Conservation (phyloP, 106 monocot species). For the Apostasia shenzhenica region DNA sequence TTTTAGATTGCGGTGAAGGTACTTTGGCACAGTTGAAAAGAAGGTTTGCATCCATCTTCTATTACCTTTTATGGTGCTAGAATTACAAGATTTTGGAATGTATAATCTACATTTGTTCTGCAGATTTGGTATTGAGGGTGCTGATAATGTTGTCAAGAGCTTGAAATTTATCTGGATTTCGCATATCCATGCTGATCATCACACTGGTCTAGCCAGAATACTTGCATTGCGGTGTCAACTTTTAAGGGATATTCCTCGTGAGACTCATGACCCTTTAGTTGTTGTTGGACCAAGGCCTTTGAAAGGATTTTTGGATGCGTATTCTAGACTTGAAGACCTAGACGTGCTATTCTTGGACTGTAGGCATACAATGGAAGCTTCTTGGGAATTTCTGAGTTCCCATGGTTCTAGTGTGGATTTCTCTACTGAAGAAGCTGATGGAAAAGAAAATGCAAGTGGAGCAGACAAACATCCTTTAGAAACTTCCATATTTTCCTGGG, state of each 20-base stretch:
- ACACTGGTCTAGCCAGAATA: slow-evolving; percentile 79
- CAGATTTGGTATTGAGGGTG: slow-evolving; percentile 86
- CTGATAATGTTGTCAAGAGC: slow-evolving; percentile 70
- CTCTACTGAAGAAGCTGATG: neutral
- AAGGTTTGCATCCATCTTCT: slow-evolving; percentile 38
- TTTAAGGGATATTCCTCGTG: slow-evolving; percentile 41
- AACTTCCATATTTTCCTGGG: slow-evolving; percentile 40
- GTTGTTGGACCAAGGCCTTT: slow-evolving; percentile 85
- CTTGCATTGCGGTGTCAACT: slow-evolving; percentile 63
- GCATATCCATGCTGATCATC: slow-evolving; percentile 98
- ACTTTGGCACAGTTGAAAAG: slow-evolving; percentile 88
- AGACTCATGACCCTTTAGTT: slow-evolving; percentile 62
- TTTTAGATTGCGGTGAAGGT: slow-evolving; percentile 98
- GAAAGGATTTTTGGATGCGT: slow-evolving; percentile 87
- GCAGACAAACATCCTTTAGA: slow-evolving; percentile 7
- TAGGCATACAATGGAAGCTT: slow-evolving; percentile 60
- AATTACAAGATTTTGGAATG: neutral
- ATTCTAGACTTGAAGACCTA: slow-evolving; percentile 85
- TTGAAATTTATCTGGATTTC: slow-evolving; percentile 89
- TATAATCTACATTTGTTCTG: slow-evolving; percentile 5
- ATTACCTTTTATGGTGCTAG: neutral
- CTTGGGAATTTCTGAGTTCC: slow-evolving; percentile 13
- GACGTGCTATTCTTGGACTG: slow-evolving; percentile 93
- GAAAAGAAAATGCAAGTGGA: neutral
- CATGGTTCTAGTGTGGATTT: neutral